These are phyloP conservation scores for Cylindrodendrum hubeiense DNA, from an alignment of 2,329 filamentous ascomycete species.

Conservation along the genomic window DNA sequence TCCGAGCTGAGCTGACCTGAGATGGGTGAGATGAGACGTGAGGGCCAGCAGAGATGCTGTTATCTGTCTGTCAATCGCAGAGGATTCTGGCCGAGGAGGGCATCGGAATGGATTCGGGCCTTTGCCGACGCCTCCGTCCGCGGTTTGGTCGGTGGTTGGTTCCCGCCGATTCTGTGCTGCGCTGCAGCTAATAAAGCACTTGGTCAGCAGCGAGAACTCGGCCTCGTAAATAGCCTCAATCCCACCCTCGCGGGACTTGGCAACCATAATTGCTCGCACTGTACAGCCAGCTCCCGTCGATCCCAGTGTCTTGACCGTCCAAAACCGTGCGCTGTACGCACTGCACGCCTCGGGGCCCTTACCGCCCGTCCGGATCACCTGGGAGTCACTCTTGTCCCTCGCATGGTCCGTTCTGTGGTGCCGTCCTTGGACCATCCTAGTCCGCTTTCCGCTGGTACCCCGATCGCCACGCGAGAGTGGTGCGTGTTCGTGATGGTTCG, in stretches of 20 bases:
- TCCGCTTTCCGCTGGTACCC: conserved; percentile 18
- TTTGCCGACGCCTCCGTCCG: conserved; percentile 22
- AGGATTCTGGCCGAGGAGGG: background rate
- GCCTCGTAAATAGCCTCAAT: conserved; percentile 21
- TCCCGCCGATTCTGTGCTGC: conserved; percentile 1
- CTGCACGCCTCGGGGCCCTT: background rate
- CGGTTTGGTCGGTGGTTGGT: background rate
- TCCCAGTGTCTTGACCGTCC: background rate
- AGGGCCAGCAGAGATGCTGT: background rate
- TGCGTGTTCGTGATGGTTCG: conserved; percentile 14
- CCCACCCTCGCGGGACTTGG: background rate
- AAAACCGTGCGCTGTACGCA: background rate
- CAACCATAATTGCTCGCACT: background rate
- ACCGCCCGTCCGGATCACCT: conserved; percentile 16
- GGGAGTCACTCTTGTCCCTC: conserved; percentile 20
- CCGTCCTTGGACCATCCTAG: conserved; percentile 2
- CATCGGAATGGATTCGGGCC: conserved; percentile 11
- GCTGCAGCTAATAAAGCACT: background rate
- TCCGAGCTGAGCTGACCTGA: conserved; percentile 15
- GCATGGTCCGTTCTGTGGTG: conserved; percentile 16
- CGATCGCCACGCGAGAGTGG: conserved; percentile 26
- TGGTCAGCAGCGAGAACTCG: conserved; percentile 11
- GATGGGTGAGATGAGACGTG: background rate
- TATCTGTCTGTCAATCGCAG: background rate
- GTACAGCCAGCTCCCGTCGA: background rate